These are phyloP conservation scores for Glarea lozoyensis DNA, from an alignment of 495 filamentous ascomycete genomes.

Conservation along the genomic window DNA sequence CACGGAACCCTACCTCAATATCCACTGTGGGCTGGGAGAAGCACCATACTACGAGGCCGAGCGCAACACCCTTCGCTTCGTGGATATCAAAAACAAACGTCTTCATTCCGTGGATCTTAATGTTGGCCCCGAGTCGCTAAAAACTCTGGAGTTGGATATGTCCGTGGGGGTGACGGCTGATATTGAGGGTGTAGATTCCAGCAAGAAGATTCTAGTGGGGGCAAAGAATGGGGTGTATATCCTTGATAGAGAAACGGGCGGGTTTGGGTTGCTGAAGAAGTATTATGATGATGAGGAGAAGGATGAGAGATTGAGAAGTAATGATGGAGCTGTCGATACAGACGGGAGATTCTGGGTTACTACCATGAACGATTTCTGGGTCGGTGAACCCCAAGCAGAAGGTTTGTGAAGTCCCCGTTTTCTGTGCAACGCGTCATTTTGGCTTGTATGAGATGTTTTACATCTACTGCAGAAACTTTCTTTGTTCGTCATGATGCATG, in stretches of 20 bases:
- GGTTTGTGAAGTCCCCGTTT: conserved; percentile 28
- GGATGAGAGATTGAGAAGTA: conserved; percentile 48
- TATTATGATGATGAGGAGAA: conserved; percentile 41
- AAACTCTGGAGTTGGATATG: conserved; percentile 54
- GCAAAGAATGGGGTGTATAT: conserved; percentile 76
- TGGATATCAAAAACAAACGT: conserved; percentile 77
- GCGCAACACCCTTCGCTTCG: conserved; percentile 69
- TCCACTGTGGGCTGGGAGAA: conserved; percentile 70
- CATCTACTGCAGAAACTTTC: too few species aligned
- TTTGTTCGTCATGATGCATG: too few species aligned
- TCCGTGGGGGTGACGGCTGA: conserved; percentile 76
- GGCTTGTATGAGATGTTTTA: too few species aligned
- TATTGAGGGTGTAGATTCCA: conserved; percentile 57
- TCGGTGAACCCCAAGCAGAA: conserved; percentile 41
- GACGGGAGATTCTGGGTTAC: conserved; percentile 81
- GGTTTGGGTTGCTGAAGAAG: conserved; percentile 50
- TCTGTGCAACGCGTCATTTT: neutral
- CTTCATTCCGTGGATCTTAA: conserved; percentile 66
- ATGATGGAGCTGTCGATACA: conserved; percentile 77
- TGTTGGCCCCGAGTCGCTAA: conserved; percentile 53
- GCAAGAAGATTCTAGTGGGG: conserved; percentile 61
- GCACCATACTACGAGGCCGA: conserved; percentile 68
- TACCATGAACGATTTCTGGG: conserved; percentile 72
- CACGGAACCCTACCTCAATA: conserved; percentile 62
- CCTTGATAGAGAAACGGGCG: conserved; percentile 57